phyloP scores from a whole-genome alignment of 2,329 filamentous ascomycete species.

The Fusarium sororula region DNA sequence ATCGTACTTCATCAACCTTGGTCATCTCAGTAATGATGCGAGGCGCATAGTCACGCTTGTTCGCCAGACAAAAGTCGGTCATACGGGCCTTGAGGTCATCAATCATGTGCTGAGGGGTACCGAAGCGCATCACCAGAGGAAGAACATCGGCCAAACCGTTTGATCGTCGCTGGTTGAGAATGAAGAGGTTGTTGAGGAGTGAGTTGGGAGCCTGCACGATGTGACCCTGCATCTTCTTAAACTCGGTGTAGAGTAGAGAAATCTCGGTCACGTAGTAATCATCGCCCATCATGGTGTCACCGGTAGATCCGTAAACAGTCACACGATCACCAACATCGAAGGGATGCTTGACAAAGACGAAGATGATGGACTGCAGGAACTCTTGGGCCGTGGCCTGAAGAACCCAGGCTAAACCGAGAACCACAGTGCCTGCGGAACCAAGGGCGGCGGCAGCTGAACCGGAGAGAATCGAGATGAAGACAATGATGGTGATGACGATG shows the following conservation, averaged over 20 bases:
- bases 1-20: constrained; percentile 82
- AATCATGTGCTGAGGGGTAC: constrained; percentile 84
- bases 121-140: constrained; percentile 86
- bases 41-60: constrained; percentile 89
- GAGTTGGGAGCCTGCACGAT: constrained; percentile 96
- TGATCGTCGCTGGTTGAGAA: constrained; percentile 92
- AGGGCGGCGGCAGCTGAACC: constrained; percentile 89
- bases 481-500: constrained; percentile 79
- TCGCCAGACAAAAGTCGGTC: constrained; percentile 80
- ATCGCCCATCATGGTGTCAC: constrained; percentile 79
- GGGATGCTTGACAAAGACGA: constrained; percentile 96
- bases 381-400: constrained; percentile 94
- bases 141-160: constrained; percentile 88
- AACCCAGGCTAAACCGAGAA: constrained; percentile 92
- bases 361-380: constrained; percentile 91
- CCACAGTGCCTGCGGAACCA: constrained; percentile 85
- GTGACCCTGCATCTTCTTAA: constrained; percentile 98
- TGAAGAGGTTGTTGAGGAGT: constrained; percentile 90
- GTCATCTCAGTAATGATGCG: constrained; percentile 89
- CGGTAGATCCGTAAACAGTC: constrained; percentile 89
- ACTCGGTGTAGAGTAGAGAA: constrained; percentile 91
- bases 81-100: constrained; percentile 82
- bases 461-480: constrained; percentile 90
- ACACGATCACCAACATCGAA: constrained; percentile 97
- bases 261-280: constrained; percentile 98